Conservation (phyloP, 2,329 filamentous ascomycete species). For the Xylaria sp. region DNA sequence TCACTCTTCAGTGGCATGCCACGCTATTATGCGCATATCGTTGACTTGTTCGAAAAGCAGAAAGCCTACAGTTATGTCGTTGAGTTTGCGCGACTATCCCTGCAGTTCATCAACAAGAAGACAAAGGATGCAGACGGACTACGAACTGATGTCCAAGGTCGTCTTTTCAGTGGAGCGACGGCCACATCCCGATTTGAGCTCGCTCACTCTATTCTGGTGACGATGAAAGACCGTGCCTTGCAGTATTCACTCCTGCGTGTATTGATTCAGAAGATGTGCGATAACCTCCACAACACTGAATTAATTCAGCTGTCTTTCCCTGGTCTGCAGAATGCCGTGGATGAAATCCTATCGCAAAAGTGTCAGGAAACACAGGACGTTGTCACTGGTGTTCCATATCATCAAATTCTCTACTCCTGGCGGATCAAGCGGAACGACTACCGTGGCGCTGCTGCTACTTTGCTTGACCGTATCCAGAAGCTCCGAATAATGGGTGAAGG, state of each 20-base stretch:
- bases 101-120: slow-evolving; percentile 53
- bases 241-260: slow-evolving; percentile 66
- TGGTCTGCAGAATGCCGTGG: slow-evolving; percentile 70
- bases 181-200: slow-evolving; percentile 74
- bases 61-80: slow-evolving; percentile 75
- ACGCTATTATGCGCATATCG: slow-evolving; percentile 81
- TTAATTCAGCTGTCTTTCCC: slow-evolving; percentile 75
- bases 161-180: slow-evolving; percentile 77
- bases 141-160: slow-evolving; percentile 69
- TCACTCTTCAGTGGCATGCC: slow-evolving; percentile 66
- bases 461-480: slow-evolving; percentile 59
- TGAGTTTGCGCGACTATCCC: slow-evolving; percentile 72
- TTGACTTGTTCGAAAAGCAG: slow-evolving; percentile 72
- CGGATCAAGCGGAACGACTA: slow-evolving; percentile 79
- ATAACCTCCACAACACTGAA: slow-evolving; percentile 58
- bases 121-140: slow-evolving; percentile 37
- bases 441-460: slow-evolving; percentile 65
- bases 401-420: slow-evolving; percentile 88
- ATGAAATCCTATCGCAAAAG: slow-evolving; percentile 68
- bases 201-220: slow-evolving; percentile 72
- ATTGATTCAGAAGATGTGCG: slow-evolving; percentile 65
- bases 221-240: slow-evolving; percentile 66
- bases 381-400: slow-evolving; percentile 63
- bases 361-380: slow-evolving; percentile 66
- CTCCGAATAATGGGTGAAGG: slow-evolving; percentile 55